Base-by-base conservation (phyloP, 2,329 filamentous ascomycete genomes). In the Paecilomyces sp. region DNA sequence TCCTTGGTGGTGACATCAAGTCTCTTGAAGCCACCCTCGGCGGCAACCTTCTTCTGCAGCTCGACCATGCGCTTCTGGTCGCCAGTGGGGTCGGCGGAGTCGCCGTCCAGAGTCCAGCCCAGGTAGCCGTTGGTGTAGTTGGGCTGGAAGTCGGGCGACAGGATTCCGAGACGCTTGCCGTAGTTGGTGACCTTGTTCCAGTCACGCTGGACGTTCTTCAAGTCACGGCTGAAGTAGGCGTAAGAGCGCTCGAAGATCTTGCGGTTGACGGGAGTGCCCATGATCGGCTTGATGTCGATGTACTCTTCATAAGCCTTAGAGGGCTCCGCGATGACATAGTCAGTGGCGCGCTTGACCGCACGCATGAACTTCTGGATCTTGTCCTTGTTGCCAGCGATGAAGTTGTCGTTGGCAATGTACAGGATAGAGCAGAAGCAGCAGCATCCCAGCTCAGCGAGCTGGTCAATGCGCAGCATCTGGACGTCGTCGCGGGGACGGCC, bases 401-500 rank as follows among this genome's bases (percentile, higher is more conserved):
- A 92, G 8, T 69, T 69, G 67, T 91, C 88, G 74, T 92, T 91
- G 67, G 86, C 88, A 64, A 92, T 92, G 80, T 92, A 91, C 50
- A 92, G 80, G 72, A 92, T 89, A 30, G 85, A 86, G 76, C 89
- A 92, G 83, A 92, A 92, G 81, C 89, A 92, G 83, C 89, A 92
- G 79, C 89, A 92, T 56, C 89, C 89, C 2, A 91, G 80, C 73
- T 91, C 87, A 34, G 89, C 89, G 30, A 92, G 86, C 77, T 91
- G 84, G 71, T 92, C 89, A 69, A 92, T 92, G 67, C 89, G 86
- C 18, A 92, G 83, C 88, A 92, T 91, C 75, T 90, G 86, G 7
- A 91, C 89, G 63, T 91, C 88, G 13, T 79, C 76, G 70, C 82
- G 83, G 61, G 85, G 81, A 1, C 87, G 86, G 65, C 81, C 81